phyloP scores from a whole-genome alignment of 352 stramenopile species.

The Pseudoperonospora humuli region DNA sequence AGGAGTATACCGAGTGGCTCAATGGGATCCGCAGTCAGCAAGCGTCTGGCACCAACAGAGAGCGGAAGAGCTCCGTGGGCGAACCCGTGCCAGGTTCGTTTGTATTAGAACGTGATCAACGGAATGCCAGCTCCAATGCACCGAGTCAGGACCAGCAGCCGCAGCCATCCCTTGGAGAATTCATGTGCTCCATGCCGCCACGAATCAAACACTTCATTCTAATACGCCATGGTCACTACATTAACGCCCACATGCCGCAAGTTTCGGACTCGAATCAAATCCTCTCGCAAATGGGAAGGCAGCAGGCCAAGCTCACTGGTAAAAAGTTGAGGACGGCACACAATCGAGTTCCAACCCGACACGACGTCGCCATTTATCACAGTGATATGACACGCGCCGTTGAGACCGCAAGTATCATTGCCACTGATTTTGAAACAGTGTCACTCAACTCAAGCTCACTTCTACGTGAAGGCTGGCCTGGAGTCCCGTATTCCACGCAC shows the following conservation, averaged over 20 bases:
- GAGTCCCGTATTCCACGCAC: conserved; percentile 44
- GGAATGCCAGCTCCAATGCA: not conserved
- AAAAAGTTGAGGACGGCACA: conserved; percentile 58
- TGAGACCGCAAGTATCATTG: conserved; percentile 59
- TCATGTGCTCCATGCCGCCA: conserved; percentile 46
- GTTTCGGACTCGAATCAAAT: conserved; percentile 60
- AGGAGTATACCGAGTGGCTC: conserved; percentile 29
- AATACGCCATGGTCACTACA: conserved; percentile 74
- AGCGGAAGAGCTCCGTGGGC: conserved; percentile 1
- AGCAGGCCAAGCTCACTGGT: conserved; percentile 63
- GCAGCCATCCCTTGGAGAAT: conserved; percentile 27
- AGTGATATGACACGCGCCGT: conserved; percentile 73
- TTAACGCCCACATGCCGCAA: conserved; percentile 61
- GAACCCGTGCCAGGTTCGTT: not conserved
- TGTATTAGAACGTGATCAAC: not conserved
- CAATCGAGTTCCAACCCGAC: conserved; percentile 40
- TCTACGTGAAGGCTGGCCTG: conserved; percentile 73
- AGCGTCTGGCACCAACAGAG: not conserved
- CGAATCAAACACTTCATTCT: conserved; percentile 70
- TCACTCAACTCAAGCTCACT: conserved; percentile 34
- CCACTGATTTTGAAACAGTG: conserved; percentile 39
- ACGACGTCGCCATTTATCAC: conserved; percentile 56
- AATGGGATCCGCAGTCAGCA: conserved; percentile 26
- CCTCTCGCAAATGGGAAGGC: conserved; percentile 67
- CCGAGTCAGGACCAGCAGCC: not conserved